Base-by-base conservation (phyloP, 1,284 basidiomycete species). In the Porodaedalea pini region DNA sequence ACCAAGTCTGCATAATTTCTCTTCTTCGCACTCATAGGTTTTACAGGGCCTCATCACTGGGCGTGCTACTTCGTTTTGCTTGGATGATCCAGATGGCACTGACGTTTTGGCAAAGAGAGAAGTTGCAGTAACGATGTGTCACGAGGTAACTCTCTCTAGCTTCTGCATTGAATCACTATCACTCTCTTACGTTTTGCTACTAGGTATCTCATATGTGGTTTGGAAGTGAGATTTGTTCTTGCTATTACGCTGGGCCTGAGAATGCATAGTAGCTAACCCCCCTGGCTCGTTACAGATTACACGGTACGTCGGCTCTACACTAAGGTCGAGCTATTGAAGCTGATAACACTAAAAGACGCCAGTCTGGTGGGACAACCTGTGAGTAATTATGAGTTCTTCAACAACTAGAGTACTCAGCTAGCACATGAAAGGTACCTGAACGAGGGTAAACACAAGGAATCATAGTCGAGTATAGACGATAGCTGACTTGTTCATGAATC, bases 311-410 rank as follows among this genome's bases (percentile, higher is more conserved):
- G 13, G 13, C 94, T 67, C 92, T 93, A 49, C 88, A 95, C 23
- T 13, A 25, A 4, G 5, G 44, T 13, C 44, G 15, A 5, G 3
- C 3, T 17, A 31, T 2, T 31, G n/a, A 27, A 31, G 49, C 49
- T 51, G 11, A 51, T 15, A 4, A 17, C 23, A 70, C 91, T 94
- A 66, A 13, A 88, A 90, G 13, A 96, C 92, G 1, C 93, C 94
- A 89, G 83, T 83, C 66, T 96, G 92, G 92, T 96, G 94, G 93
- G 88, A 92, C 64, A 89, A 91, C 70, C 77, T 94, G 44, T 58
- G 27, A 53, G 57, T 54, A 23, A 11, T 6, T 2, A 21, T 49
- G 7, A 11, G 11, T 19, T n/a, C 27, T n/a, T 23, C 27, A 13
- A 23, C 23, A 3, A n/a, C 2, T 31, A 5, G 6, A 53, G 7